These are phyloP conservation scores for Tolypocladium paradoxum DNA, from an alignment of 2,329 filamentous ascomycete species.

Conservation along the genomic window DNA sequence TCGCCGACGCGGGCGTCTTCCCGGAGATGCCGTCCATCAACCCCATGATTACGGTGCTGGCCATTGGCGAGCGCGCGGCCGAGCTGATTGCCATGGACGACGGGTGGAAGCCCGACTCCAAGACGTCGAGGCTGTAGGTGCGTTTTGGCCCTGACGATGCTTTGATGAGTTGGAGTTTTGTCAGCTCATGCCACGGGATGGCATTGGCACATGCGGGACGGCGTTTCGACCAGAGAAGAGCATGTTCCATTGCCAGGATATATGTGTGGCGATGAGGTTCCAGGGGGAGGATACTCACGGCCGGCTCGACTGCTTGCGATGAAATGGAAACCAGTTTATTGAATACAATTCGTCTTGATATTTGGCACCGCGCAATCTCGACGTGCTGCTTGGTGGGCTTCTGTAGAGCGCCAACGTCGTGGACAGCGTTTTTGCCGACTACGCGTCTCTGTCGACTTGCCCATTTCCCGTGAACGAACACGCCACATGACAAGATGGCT, in stretches of 20 bases:
- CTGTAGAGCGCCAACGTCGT: not conserved
- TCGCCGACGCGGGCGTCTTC: slow-evolving; percentile 82
- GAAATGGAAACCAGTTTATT: not conserved
- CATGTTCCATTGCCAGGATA: not conserved
- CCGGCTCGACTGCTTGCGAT: not conserved
- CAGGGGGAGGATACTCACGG: not conserved
- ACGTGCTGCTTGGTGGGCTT: not conserved
- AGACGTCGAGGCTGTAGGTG: slow-evolving; percentile 19
- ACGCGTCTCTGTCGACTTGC: not conserved
- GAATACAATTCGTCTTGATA: not conserved
- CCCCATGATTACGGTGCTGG: slow-evolving; percentile 82
- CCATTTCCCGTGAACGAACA: not conserved
- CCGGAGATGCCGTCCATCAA: slow-evolving; percentile 80
- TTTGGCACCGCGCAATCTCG: not conserved
- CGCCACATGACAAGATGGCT: too few relatives aligned
- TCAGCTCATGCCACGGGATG: not conserved
- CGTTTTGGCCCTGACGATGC: not conserved
- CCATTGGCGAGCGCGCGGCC: slow-evolving; percentile 71
- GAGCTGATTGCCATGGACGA: slow-evolving; percentile 68
- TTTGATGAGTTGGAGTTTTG: not conserved
- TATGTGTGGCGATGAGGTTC: not conserved
- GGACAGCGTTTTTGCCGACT: not conserved
- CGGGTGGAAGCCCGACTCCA: slow-evolving; percentile 29
- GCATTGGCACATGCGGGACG: not conserved
- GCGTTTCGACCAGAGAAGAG: not conserved